Percentiles rank a stretch among this genome's conserved stretches.
These are phyloP conservation scores for Trapa incisa DNA, from an alignment of 345 rosid genomes.

Conservation along the genomic window DNA sequence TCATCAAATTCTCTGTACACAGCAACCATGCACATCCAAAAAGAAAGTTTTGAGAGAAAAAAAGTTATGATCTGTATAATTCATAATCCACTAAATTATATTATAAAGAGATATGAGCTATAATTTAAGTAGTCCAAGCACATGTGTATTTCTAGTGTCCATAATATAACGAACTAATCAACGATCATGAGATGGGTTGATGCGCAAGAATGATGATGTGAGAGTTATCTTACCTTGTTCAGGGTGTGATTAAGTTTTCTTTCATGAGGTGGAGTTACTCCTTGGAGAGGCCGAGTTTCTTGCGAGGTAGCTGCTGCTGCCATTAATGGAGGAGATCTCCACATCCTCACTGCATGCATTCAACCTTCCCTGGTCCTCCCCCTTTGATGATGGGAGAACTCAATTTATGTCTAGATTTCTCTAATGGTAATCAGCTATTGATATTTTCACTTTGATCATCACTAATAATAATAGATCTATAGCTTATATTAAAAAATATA, in stretches of 20 bases:
- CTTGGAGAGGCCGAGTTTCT: constrained; percentile 77
- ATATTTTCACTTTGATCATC: constrained; percentile 10
- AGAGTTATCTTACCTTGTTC: constrained; percentile 38
- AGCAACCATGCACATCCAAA: too few species aligned
- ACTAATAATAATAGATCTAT: neutral
- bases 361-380: constrained; percentile 31
- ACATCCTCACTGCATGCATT: constrained; percentile 31
- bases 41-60: too few species aligned
- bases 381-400: constrained; percentile 35
- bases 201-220: neutral
- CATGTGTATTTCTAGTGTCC: neutral
- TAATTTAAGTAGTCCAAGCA: too few species aligned
- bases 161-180: neutral
- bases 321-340: constrained; percentile 19
- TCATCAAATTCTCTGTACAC: neutral
- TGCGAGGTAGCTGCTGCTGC: constrained; percentile 53
- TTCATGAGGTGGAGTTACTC: constrained; percentile 91
- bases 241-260: constrained; percentile 90
- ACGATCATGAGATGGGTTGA: neutral
- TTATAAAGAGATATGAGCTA: too few species aligned
- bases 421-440: constrained; percentile 8
- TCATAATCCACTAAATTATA: too few species aligned
- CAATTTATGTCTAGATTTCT: constrained; percentile 63
- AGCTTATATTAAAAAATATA: too few species aligned
- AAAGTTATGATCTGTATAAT: too few species aligned